Evolutionary conservation across 2,329 filamentous ascomycete species (phyloP).

Genomic region (Beauveria sp.): DNA sequence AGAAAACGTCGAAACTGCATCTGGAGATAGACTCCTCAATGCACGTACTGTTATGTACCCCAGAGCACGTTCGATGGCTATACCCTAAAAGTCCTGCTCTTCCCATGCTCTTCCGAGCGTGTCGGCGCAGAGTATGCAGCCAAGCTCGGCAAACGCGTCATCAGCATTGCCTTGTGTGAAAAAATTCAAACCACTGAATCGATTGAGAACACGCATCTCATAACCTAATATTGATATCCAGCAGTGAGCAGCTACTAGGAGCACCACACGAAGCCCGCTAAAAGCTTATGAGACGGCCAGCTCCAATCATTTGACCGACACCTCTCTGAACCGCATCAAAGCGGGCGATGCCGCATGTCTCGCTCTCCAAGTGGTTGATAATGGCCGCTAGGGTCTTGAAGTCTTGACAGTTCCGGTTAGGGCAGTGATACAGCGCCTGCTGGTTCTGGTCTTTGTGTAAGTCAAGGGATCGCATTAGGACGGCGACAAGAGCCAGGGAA

Average conservation of each 20-base stretch:
- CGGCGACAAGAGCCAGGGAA: too few relatives aligned
- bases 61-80: conserved; percentile 18
- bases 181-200: too few relatives aligned
- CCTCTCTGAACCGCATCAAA: conserved; percentile 28
- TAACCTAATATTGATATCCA: too few relatives aligned
- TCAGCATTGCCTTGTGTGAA: neutral
- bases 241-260: too few relatives aligned
- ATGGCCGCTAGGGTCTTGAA: conserved; percentile 31
- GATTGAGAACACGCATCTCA: too few relatives aligned
- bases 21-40: conserved; percentile 22
- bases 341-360: conserved; percentile 29
- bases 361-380: conserved; percentile 38
- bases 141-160: neutral
- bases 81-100: conserved; percentile 12
- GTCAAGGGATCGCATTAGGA: neutral
- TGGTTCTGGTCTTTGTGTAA: conserved; percentile 26
- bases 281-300: conserved; percentile 23
- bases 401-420: conserved; percentile 27
- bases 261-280: too few relatives aligned
- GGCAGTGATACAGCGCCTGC: conserved; percentile 32
- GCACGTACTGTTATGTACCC: conserved; percentile 21
- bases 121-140: conserved; percentile 24
- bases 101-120: conserved; percentile 27
- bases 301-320: conserved; percentile 26
- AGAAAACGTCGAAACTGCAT: conserved; percentile 27